These are phyloP conservation scores for Ophiobolus disseminans DNA, from an alignment of 2,329 filamentous ascomycete genomes.

Conservation along the genomic window DNA sequence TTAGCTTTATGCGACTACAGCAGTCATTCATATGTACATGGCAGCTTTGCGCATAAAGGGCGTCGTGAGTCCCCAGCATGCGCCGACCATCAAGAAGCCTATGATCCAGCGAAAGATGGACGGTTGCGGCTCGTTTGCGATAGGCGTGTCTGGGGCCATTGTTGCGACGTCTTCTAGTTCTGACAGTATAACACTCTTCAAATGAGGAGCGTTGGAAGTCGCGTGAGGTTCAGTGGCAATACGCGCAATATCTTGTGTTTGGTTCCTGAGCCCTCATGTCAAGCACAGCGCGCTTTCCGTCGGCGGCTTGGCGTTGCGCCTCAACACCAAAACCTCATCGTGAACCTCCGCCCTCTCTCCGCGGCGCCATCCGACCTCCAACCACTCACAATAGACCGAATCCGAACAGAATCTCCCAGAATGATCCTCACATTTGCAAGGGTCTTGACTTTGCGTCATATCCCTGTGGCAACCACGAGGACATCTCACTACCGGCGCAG, in stretches of 20 bases:
- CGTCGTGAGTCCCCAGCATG: conserved; percentile 92
- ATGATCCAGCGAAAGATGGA: conserved; percentile 79
- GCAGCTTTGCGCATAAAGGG: conserved; percentile 88
- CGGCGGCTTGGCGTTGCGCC: neutral
- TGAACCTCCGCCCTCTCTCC: neutral
- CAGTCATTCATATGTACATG: too few species aligned
- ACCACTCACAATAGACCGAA: too few species aligned
- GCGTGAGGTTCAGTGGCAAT: too few species aligned
- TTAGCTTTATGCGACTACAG: too few species aligned
- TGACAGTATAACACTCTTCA: neutral
- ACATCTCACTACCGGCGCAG: neutral
- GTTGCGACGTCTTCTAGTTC: neutral
- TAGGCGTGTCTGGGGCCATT: conserved; percentile 43
- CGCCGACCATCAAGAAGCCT: conserved; percentile 87
- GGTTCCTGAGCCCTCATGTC: neutral
- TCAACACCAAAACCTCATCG: conserved; percentile 4
- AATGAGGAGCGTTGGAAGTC: too few species aligned
- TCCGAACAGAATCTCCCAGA: too few species aligned
- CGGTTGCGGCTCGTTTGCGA: conserved; percentile 38
- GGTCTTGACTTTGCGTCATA: too few species aligned
- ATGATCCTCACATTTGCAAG: too few species aligned
- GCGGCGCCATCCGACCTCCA: too few species aligned
- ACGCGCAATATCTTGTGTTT: neutral
- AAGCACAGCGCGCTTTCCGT: neutral
- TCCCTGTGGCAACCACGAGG: neutral